Evolutionary conservation across 2,329 filamentous ascomycete species (phyloP).

Genomic region (Aspergillus novofumigatus): DNA sequence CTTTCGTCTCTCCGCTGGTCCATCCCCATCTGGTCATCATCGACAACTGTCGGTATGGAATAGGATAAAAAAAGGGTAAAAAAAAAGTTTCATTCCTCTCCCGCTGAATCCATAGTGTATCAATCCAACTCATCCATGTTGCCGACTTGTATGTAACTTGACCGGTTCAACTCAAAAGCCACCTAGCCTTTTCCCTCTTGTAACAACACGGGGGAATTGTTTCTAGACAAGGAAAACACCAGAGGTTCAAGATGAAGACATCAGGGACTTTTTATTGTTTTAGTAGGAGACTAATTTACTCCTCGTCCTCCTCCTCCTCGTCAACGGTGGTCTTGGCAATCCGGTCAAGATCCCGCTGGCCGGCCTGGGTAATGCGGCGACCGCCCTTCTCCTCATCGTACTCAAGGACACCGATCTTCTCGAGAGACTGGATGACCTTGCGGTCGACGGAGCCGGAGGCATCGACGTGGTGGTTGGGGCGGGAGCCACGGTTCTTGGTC

Average conservation of each 20-base stretch:
- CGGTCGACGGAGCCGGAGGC: conserved; percentile 94
- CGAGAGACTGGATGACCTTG: conserved; percentile 93
- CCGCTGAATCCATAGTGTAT: background rate
- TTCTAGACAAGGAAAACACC: conserved; percentile 2
- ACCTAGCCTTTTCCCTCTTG: background rate
- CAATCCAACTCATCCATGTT: background rate
- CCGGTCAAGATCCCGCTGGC: conserved; percentile 98
- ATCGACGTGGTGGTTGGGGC: conserved; percentile 91
- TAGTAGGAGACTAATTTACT: conserved; percentile 35
- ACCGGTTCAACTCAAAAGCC: background rate
- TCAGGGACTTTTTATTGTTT: conserved; percentile 26
- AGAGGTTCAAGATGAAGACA: conserved; percentile 10
- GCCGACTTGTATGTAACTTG: background rate
- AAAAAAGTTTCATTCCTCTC: background rate
- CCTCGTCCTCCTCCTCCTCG: conserved; percentile 43
- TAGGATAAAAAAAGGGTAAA: background rate
- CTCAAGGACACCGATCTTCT: conserved; percentile 99
- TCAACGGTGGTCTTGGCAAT: conserved; percentile 70
- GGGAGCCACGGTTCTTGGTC: conserved; percentile 93
- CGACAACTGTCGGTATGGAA: background rate
- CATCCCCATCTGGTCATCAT: background rate
- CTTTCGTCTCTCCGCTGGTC: background rate
- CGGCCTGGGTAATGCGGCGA: conserved; percentile 94
- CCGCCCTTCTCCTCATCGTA: conserved; percentile 98
- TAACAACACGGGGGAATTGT: background rate